These are phyloP conservation scores for Mycena albidolilacea DNA, from an alignment of 768 basidiomycete genomes.

Conservation along the genomic window DNA sequence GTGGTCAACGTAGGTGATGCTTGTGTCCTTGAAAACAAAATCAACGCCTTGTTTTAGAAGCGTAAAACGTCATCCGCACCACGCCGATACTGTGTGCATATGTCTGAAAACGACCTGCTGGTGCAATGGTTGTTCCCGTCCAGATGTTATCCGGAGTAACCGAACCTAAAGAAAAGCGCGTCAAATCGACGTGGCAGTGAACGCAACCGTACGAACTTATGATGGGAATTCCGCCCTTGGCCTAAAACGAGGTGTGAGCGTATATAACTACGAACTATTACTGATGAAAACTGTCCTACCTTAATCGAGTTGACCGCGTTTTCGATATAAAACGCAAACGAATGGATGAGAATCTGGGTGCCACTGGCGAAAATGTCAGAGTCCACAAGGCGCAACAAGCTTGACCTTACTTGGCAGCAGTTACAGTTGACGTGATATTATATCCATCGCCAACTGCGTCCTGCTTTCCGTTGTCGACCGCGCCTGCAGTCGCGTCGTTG, in stretches of 20 bases:
- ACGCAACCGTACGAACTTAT: slow-evolving; percentile 43
- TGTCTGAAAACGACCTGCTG: slow-evolving; percentile 49
- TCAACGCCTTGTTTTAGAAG: not conserved
- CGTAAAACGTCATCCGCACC: not conserved
- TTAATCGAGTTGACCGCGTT: slow-evolving; percentile 49
- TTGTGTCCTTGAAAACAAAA: slow-evolving; percentile 33
- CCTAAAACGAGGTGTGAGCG: slow-evolving; percentile 41
- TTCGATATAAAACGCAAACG: slow-evolving; percentile 51
- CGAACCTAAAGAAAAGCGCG: slow-evolving; percentile 18
- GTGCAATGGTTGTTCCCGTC: slow-evolving; percentile 37
- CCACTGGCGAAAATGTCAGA: slow-evolving; percentile 41
- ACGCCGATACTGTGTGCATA: slow-evolving; percentile 46
- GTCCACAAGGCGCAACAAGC: not conserved
- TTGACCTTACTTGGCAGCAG: slow-evolving; percentile 41
- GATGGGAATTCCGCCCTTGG: slow-evolving; percentile 54
- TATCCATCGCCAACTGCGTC: slow-evolving; percentile 37
- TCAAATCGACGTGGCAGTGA: not conserved
- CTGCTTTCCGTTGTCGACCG: slow-evolving; percentile 38
- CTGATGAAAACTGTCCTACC: not conserved
- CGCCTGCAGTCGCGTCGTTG: slow-evolving; percentile 43
- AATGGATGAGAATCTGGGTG: slow-evolving; percentile 49
- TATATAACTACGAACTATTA: too few relatives aligned
- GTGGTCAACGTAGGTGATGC: slow-evolving; percentile 51
- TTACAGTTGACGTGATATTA: slow-evolving; percentile 41
- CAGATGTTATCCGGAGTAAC: slow-evolving; percentile 54